A percentile compares a stretch with the other conserved stretches of the same genome.
phyloP scores from a whole-genome alignment of 805 yeast genomes.

The Limtongia smithiae region DNA sequence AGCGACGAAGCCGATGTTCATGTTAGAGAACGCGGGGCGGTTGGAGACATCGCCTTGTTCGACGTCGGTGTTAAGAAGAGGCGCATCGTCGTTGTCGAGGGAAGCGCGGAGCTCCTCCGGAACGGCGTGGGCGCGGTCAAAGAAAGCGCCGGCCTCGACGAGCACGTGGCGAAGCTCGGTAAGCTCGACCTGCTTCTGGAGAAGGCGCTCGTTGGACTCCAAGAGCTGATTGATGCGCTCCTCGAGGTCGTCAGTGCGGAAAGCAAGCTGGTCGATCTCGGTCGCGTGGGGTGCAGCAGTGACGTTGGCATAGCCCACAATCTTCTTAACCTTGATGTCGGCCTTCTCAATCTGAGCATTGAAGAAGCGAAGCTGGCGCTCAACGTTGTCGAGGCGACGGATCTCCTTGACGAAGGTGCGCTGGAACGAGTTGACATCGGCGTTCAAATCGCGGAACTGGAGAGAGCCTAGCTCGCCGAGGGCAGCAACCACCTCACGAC shows the following conservation, averaged over 20 bases:
- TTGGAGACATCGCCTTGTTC: slow-evolving; percentile 29
- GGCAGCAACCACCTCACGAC: slow-evolving; percentile 79
- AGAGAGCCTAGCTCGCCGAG: slow-evolving; percentile 82
- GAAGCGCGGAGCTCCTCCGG: slow-evolving; percentile 37
- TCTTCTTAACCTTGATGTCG: slow-evolving; percentile 36
- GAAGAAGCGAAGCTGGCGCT: slow-evolving; percentile 66
- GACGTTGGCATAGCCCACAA: slow-evolving; percentile 43
- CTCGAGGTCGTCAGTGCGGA: slow-evolving; percentile 65
- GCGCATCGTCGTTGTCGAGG: slow-evolving; percentile 39
- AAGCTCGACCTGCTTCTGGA: slow-evolving; percentile 59
- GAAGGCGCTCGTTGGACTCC: slow-evolving; percentile 62
- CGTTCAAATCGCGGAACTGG: slow-evolving; percentile 86
- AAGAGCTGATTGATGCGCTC: slow-evolving; percentile 67
- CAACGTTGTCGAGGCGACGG: slow-evolving; percentile 77
- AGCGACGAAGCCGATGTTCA: slow-evolving; percentile 54
- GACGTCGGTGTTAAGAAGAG: slow-evolving; percentile 41
- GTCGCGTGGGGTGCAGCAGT: slow-evolving; percentile 46
- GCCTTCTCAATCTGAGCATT: slow-evolving; percentile 35
- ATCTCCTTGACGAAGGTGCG: slow-evolving; percentile 86
- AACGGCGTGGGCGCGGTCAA: slow-evolving; percentile 37
- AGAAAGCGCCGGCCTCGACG: slow-evolving; percentile 47
- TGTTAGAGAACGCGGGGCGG: slow-evolving; percentile 24
- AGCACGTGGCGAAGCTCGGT: slow-evolving; percentile 68
- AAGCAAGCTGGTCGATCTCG: slow-evolving; percentile 67
- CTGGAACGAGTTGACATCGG: slow-evolving; percentile 78